Evolutionary conservation across 192 early-diverging fungal species (phyloP).

Genomic region (Lobulomyces angularis): DNA sequence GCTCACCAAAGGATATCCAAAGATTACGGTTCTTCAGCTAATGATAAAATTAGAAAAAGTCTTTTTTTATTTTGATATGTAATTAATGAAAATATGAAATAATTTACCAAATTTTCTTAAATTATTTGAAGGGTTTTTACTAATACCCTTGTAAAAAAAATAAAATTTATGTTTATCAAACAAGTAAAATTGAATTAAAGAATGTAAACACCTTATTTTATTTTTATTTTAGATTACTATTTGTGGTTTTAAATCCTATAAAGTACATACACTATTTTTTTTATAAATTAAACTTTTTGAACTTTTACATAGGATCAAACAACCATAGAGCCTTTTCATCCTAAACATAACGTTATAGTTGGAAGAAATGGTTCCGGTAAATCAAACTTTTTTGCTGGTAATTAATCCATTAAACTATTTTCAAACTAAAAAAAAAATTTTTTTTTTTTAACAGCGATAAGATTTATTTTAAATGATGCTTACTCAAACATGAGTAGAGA

Average conservation of each 20-base stretch:
- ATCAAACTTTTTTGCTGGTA: conserved; percentile 94
- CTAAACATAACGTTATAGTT: conserved; percentile 84
- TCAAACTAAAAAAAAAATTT: neutral
- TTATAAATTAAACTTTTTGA: too few species aligned
- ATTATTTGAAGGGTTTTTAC: too few species aligned
- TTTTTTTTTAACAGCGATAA: conserved; percentile 50
- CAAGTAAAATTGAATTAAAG: too few species aligned
- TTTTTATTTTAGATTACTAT: conserved; percentile 61
- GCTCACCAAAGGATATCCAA: too few species aligned
- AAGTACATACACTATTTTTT: too few species aligned
- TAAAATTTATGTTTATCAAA: too few species aligned
- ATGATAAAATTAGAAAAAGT: too few species aligned
- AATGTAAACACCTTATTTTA: neutral
- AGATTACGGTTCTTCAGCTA: too few species aligned
- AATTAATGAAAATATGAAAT: too few species aligned
- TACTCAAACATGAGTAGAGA: conserved; percentile 87
- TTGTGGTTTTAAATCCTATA: conserved; percentile 99
- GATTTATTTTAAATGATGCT: conserved; percentile 91
- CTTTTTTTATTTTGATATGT: too few species aligned
- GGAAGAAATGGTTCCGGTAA: conserved; percentile 96
- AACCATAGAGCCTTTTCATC: conserved; percentile 80
- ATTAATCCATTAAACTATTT: conserved; percentile 2
- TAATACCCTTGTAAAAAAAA: too few species aligned
- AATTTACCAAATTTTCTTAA: too few species aligned
- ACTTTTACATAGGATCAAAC: conserved; percentile 75